Percentiles rank a stretch among this genome's conserved stretches.
These are phyloP conservation scores for Trametes punicea DNA, from an alignment of 768 basidiomycete genomes.

Conservation along the genomic window DNA sequence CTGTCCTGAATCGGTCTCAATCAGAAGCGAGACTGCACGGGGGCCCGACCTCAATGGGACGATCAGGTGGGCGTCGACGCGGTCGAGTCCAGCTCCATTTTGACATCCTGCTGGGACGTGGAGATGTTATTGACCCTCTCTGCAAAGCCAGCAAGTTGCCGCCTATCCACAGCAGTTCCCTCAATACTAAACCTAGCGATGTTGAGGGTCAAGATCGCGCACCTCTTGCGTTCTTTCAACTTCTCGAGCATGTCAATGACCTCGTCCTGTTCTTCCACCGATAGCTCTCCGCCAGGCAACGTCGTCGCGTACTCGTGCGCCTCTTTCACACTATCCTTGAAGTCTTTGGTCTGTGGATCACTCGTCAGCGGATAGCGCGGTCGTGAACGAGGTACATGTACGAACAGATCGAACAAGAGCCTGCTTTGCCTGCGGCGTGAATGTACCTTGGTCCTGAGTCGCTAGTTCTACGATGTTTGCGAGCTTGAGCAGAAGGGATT, in stretches of 20 bases:
- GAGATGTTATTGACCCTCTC: conserved; percentile 38
- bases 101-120: conserved; percentile 21
- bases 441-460: conserved; percentile 51
- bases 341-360: conserved; percentile 61
- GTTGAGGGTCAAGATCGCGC: conserved; percentile 12
- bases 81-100: conserved; percentile 72
- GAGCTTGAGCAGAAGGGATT: conserved; percentile 56
- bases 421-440: conserved; percentile 60
- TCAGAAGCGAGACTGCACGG: no score
- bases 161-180: conserved; percentile 34
- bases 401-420: conserved; percentile 62
- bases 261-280: conserved; percentile 65
- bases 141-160: conserved; percentile 53
- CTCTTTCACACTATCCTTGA: conserved; percentile 53
- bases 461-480: conserved; percentile 59
- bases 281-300: conserved; percentile 72
- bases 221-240: conserved; percentile 64
- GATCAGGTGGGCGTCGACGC: conserved; percentile 58
- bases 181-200: not conserved
- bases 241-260: conserved; percentile 66
- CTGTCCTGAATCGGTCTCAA: no score
- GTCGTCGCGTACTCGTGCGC: conserved; percentile 57
- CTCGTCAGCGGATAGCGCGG: not conserved
- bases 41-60: no score
- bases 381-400: not conserved